These are phyloP conservation scores for Auriculariales sp. DNA, from an alignment of 768 basidiomycete genomes.

Conservation along the genomic window DNA sequence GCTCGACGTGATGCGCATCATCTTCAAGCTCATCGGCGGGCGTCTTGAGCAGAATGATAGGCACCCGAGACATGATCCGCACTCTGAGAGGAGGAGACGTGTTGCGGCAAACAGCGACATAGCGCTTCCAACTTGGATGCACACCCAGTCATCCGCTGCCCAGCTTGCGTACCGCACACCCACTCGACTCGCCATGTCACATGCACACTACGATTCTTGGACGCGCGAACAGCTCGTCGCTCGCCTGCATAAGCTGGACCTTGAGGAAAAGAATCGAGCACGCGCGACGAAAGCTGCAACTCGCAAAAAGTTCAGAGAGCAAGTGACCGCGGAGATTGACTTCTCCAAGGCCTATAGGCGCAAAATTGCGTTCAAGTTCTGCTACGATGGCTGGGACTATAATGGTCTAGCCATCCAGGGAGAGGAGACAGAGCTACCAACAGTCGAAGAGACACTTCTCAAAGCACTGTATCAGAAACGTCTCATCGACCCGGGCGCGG, in stretches of 20 bases:
- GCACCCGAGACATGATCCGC: no score
- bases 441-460: slow-evolving; percentile 81
- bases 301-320: not conserved
- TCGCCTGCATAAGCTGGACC: slow-evolving; percentile 43
- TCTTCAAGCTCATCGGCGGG: slow-evolving; percentile 14
- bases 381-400: slow-evolving; percentile 86
- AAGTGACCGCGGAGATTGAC: slow-evolving; percentile 32
- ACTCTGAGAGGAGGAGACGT: no score
- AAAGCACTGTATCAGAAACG: slow-evolving; percentile 62
- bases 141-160: no score
- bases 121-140: no score
- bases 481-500: slow-evolving; percentile 58
- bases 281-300: slow-evolving; percentile 9
- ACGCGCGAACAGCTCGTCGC: slow-evolving; percentile 59
- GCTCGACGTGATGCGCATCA: slow-evolving; percentile 47
- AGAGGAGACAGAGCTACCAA: slow-evolving; percentile 58
- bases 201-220: slow-evolving; percentile 33
- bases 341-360: slow-evolving; percentile 58
- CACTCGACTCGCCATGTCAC: not conserved
- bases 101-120: no score
- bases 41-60: slow-evolving; percentile 30
- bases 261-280: slow-evolving; percentile 5
- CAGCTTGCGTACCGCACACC: not conserved
- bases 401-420: slow-evolving; percentile 78
- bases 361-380: slow-evolving; percentile 89